These are phyloP conservation scores for Neurospora sp. DNA, from an alignment of 495 filamentous ascomycete genomes.

Conservation along the genomic window DNA sequence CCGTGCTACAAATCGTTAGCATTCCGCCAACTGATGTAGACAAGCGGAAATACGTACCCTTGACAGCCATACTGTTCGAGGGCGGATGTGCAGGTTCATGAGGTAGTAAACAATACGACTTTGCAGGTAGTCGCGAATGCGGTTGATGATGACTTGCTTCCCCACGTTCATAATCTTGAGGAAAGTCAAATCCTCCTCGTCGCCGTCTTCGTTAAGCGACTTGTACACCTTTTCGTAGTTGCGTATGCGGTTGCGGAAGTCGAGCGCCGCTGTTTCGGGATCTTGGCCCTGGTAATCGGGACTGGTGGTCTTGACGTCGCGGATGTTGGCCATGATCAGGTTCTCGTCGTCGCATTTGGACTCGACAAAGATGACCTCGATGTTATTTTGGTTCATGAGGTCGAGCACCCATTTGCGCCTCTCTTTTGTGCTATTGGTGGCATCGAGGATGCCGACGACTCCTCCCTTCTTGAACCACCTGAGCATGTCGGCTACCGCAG, in stretches of 20 bases:
- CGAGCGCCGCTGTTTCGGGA: conserved; percentile 75
- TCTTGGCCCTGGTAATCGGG: conserved; percentile 93
- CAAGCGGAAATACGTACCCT: conserved; percentile 47
- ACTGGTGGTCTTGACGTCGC: conserved; percentile 92
- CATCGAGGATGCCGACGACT: conserved; percentile 84
- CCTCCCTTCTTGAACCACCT: conserved; percentile 74
- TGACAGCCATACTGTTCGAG: conserved; percentile 95
- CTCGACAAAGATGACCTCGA: conserved; percentile 92
- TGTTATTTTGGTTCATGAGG: conserved; percentile 54
- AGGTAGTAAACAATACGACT: conserved; percentile 94
- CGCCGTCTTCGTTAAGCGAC: conserved; percentile 64
- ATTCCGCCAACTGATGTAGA: background rate
- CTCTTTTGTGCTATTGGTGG: conserved; percentile 84
- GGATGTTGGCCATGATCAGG: conserved; percentile 91
- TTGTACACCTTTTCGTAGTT: conserved; percentile 96
- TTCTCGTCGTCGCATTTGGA: conserved; percentile 91
- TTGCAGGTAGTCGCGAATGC: conserved; percentile 92
- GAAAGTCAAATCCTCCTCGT: conserved; percentile 78
- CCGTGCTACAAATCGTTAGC: conserved; percentile 56
- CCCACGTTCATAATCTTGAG: conserved; percentile 97
- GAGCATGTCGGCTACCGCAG: conserved; percentile 83
- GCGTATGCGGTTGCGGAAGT: conserved; percentile 88
- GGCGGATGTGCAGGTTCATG: conserved; percentile 96
- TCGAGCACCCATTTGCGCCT: conserved; percentile 89
- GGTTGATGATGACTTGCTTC: conserved; percentile 90